Base-by-base conservation (phyloP, 306 rosid genomes). In the Quercus wislizeni region DNA sequence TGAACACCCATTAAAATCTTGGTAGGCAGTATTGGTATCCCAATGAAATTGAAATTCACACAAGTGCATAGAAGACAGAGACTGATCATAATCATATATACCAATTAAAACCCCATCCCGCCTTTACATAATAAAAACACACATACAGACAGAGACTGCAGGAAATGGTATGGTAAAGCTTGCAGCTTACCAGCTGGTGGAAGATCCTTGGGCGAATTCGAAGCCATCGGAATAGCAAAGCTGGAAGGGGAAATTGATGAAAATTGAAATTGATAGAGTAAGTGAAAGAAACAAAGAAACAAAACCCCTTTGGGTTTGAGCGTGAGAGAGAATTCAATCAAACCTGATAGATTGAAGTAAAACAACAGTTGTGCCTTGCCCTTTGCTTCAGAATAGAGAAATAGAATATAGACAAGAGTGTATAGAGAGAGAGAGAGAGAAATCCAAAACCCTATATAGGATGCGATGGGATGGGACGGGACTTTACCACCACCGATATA, bases 171-270 rank as follows among this genome's bases (percentile, higher is more conserved):
- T 1, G 17, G 71, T 65, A 41, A 27, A 51, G 17, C 20, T 38
- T 64, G 71, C 35, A 3, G 71, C 88, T 31, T 86, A 91, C 94
- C 97, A 84, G 91, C 85, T 35, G 91, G 90, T 35, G 91, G 90
- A 55, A 63, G 64, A 85, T 92, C 93, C 88, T 88, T 92, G 63
- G 49, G 79, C 73, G 86, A 74, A 74, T 85, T 79, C 2, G 97
- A 91, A 79, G 94, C 96, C 97, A 92, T 92, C 61, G 63, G 49
- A 82, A 81, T 21, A 59, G 75, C 93, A 38, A 38, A 38, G 46
- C 46, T 38, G 46, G 7, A 38, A 38, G 46, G 46, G 10, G 46
- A 38, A 38, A 8, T 38, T 38, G 46, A 38, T 38, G 46, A 38
- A 38, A 38, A 38, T 38, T 38, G 10, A 38, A 7, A 38, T 9